These are phyloP conservation scores for Kodamaea lidongshanica DNA, from an alignment of 805 yeast genomes.

Conservation along the genomic window DNA sequence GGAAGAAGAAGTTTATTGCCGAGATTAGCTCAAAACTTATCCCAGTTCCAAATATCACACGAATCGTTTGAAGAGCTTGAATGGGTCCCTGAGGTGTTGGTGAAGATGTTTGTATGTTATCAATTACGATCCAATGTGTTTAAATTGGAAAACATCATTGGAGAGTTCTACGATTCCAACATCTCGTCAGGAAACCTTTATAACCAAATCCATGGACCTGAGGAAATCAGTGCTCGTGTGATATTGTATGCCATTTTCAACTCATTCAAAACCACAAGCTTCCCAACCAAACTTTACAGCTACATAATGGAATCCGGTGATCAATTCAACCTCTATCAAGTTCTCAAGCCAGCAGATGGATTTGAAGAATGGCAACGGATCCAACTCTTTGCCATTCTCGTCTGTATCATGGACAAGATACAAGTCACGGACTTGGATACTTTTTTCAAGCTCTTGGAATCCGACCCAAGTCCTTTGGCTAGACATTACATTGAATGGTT, in stretches of 20 bases:
- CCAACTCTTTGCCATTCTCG: conserved; percentile 47
- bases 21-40: conserved; percentile 42
- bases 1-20: conserved; percentile 72
- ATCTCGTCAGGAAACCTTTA: conserved; percentile 37
- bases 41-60: conserved; percentile 34
- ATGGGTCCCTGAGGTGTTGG: conserved; percentile 51
- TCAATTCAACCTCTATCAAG: conserved; percentile 40
- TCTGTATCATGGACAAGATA: conserved; percentile 37
- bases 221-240: conserved; percentile 51
- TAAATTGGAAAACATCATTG: conserved; percentile 53
- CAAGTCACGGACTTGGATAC: conserved; percentile 19
- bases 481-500: conserved; percentile 80
- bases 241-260: conserved; percentile 44
- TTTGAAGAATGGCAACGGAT: conserved; percentile 63
- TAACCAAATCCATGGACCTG: conserved; percentile 45
- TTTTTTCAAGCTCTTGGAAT: conserved; percentile 32
- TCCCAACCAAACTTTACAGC: conserved; percentile 28
- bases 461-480: conserved; percentile 74
- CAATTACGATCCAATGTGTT: conserved; percentile 56
- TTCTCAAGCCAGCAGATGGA: conserved; percentile 57
- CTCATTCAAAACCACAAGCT: conserved; percentile 19
- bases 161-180: conserved; percentile 42
- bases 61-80: conserved; percentile 31
- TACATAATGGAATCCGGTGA: conserved; percentile 32
- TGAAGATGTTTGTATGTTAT: conserved; percentile 38